Evolutionary conservation across 306 rosid genomes (phyloP).

Genomic region (Ziziphus jujuba): DNA sequence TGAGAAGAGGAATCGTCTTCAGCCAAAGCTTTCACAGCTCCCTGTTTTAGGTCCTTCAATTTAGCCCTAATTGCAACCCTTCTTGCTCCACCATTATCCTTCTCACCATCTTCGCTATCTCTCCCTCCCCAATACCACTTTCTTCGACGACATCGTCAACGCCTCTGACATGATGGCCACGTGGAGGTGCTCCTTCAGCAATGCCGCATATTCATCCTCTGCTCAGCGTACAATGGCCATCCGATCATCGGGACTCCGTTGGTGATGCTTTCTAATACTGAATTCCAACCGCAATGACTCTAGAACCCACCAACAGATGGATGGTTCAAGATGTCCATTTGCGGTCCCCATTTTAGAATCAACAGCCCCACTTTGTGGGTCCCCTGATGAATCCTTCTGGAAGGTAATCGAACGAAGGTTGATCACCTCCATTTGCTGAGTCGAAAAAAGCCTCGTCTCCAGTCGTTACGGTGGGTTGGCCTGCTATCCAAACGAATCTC

Average conservation of each 20-base stretch:
- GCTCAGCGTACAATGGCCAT: slow-evolving; percentile 67
- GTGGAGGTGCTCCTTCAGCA: slow-evolving; percentile 46
- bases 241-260: slow-evolving; percentile 50
- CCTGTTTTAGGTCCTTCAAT: too few species aligned
- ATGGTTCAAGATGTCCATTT: slow-evolving; percentile 37
- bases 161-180: slow-evolving; percentile 21
- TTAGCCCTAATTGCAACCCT: slow-evolving; percentile 16
- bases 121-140: slow-evolving; percentile 32
- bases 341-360: slow-evolving; percentile 45
- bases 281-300: slow-evolving; percentile 61
- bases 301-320: slow-evolving; percentile 42
- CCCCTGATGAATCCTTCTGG: slow-evolving; percentile 50
- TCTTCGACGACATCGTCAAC: neutral
- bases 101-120: slow-evolving; percentile 39
- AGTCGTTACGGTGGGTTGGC: slow-evolving; percentile 29
- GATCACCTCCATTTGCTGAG: neutral
- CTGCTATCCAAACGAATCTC: slow-evolving; percentile 69
- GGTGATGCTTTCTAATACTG: slow-evolving; percentile 42
- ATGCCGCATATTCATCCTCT: slow-evolving; percentile 50
- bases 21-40: too few species aligned
- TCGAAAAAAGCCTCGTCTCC: slow-evolving; percentile 28
- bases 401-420: slow-evolving; percentile 14
- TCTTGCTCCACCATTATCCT: slow-evolving; percentile 42
- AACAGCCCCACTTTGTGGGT: slow-evolving; percentile 27
- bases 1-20: too few species aligned